Percentiles rank a stretch among this genome's conserved stretches.
These are phyloP conservation scores for Clavulina sp. DNA, from an alignment of 768 basidiomycete species.

Conservation along the genomic window DNA sequence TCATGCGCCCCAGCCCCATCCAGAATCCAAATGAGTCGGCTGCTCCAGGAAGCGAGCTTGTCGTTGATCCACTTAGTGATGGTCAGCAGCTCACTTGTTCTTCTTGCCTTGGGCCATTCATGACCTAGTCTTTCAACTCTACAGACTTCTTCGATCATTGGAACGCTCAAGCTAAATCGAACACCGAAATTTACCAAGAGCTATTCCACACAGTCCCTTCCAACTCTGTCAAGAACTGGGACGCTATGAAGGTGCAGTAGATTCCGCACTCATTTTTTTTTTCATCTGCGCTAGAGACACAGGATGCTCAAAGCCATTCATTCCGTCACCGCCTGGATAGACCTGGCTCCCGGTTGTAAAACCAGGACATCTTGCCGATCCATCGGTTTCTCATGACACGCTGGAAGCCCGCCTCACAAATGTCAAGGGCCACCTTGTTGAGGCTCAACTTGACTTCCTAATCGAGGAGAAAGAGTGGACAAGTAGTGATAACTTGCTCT, in stretches of 20 bases:
- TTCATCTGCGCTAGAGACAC: too few relatives aligned
- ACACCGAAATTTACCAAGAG: conserved; percentile 73
- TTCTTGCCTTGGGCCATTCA: conserved; percentile 40
- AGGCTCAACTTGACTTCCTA: conserved; percentile 43
- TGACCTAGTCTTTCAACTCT: too few relatives aligned
- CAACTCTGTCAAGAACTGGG: conserved; percentile 65
- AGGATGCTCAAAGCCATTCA: too few relatives aligned
- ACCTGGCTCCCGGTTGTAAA: conserved; percentile 58
- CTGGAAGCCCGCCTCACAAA: conserved; percentile 62
- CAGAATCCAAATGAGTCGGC: conserved; percentile 49
- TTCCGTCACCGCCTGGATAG: too few relatives aligned
- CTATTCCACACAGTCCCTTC: conserved; percentile 72
- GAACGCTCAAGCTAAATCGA: conserved; percentile 62
- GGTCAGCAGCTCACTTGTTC: conserved; percentile 18
- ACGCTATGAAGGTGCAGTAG: conserved; percentile 53
- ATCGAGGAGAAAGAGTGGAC: conserved; percentile 30
- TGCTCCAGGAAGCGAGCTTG: conserved; percentile 39
- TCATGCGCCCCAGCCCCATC: conserved; percentile 66
- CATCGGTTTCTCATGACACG: conserved; percentile 42
- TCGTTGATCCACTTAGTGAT: conserved; percentile 63
- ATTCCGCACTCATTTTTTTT: too few relatives aligned
- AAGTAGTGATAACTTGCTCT: conserved; percentile 33
- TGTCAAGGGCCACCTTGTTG: conserved; percentile 27
- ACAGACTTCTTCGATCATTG: too few relatives aligned
- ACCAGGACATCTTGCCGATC: conserved; percentile 57